Base-by-base conservation (phyloP, 2,329 filamentous ascomycete genomes). In the Emergomyces pasteurianus region DNA sequence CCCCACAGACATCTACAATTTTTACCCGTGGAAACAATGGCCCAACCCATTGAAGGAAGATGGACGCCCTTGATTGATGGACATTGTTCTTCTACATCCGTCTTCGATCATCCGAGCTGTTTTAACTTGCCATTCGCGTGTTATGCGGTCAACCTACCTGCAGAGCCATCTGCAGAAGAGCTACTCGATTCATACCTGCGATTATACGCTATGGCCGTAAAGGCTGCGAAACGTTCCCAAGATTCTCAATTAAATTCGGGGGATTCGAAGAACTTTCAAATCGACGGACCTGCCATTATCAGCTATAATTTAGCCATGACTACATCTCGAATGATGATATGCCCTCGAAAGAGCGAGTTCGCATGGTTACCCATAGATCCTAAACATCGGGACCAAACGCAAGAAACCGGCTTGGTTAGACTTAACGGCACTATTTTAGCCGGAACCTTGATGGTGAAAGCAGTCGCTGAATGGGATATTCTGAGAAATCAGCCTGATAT, bases 221-320 rank as follows among this genome's bases (percentile, higher is more conserved):
- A 23, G 26, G 60, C 52, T 46, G 50, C 60, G 34, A 23, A 53
- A 26, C 40, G 57, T 14, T 23, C 53, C 36, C 38, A 26, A 12
- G 42, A 54, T n/a, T 26, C 55, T 47, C n/a, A 52, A 42, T 59
- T 60, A 23, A 47, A n/a, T 43, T 54, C 14, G 23, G 26, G 2
- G 14, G 59, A 60, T 21, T n/a, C 72, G 6, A 60, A 67, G 38
- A 70, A 47, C 14, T 67, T 18, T 62, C 43, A 59, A 3, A 66
- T 63, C 0, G 67, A 71, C 26, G 53, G 76, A 1, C 71, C 74
- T 2, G 71, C 78, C 0, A 73, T 74, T 0, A 57, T 84, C 53
- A 83, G 80, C 68, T 84, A 85, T 68, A 85, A 84, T 62, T 73
- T 84, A 2, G 81, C 79, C 10, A 80, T 84, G 77, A 84, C 81